Base-by-base conservation (phyloP, 352 stramenopile genomes). In the Globisporangium splendens region DNA sequence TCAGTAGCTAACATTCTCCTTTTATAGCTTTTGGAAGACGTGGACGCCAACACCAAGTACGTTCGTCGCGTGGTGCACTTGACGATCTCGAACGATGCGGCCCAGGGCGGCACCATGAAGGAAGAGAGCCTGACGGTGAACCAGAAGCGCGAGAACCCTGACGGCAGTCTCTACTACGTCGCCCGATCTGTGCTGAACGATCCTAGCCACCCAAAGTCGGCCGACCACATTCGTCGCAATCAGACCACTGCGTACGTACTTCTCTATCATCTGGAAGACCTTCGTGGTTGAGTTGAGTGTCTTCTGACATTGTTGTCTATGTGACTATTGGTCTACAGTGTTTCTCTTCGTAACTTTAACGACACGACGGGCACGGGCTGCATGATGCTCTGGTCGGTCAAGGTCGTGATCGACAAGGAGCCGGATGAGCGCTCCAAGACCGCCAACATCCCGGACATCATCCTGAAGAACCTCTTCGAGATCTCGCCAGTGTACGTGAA, bases 381-480 rank as follows among this genome's bases (percentile, higher is more conserved):
- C 50, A 60, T 91, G 53, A 21, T 93, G 38, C 64, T 95, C 13
- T 95, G 86, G 83, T 93, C 83, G 8, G 84, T 91, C 44, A 90
- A 91, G 71, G 86, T 95, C 5, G 52, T 83, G 35, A 77, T 95
- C 21, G 80, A 91, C 57, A 86, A 88, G 66, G 77, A 93, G 39
- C 64, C 68, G 18, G 79, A 90, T 41, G 82, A 92, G 67, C 77
- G 77, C 31, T 72, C 74, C 47, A 89, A 89, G 68, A 78, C 73
- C 49, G 78, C 81, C 58, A 95, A 95, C 70, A 83, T 88, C 39
- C 80, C 84, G 33, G 86, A 95, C 55, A 90, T 93, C 58, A 91
- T 95, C 55, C 67, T 95, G 21, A 91, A 91, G 68, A 95, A 95
- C 70, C 58, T 95, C 18, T 95, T 95, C 44, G 86, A 95, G 68